Conservation (phyloP, 257 asterid genomes). For the Cruciata laevipes region DNA sequence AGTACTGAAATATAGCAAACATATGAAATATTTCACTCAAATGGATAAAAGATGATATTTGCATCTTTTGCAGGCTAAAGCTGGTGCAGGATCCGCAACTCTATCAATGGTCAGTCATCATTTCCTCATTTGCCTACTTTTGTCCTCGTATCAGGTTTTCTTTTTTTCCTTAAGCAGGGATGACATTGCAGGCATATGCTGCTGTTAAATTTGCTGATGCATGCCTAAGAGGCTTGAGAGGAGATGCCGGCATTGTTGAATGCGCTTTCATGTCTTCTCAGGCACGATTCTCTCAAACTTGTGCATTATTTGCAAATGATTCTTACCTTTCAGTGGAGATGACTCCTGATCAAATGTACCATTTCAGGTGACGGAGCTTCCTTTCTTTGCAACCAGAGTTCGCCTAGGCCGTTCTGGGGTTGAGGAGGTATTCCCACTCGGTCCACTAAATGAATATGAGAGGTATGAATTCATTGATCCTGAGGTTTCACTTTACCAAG, state of each 20-base stretch:
- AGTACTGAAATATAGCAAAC: background rate
- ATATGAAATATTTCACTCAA: background rate
- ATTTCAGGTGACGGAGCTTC: conserved; percentile 89
- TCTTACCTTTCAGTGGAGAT: background rate
- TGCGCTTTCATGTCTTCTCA: conserved; percentile 87
- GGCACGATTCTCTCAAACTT: conserved; percentile 31
- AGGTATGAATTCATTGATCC: conserved; percentile 33
- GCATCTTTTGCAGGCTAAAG: conserved; percentile 70
- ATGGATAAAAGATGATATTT: conserved; percentile 1
- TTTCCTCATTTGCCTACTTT: background rate
- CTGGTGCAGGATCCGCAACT: conserved; percentile 98
- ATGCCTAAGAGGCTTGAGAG: conserved; percentile 82
- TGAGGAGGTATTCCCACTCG: conserved; percentile 77
- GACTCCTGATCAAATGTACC: background rate
- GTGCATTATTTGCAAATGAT: background rate
- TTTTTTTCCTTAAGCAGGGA: background rate
- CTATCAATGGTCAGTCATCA: conserved; percentile 69
- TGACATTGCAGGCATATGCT: conserved; percentile 71
- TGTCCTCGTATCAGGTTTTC: background rate
- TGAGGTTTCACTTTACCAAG: background rate
- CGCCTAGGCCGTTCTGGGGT: conserved; percentile 79
- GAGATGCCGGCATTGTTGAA: conserved; percentile 72
- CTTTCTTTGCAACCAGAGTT: conserved; percentile 86
- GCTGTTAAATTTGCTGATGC: conserved; percentile 94
- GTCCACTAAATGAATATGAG: conserved; percentile 81